phyloP scores from a whole-genome alignment of 495 filamentous ascomycete species.

The Hamigera avellanea region DNA sequence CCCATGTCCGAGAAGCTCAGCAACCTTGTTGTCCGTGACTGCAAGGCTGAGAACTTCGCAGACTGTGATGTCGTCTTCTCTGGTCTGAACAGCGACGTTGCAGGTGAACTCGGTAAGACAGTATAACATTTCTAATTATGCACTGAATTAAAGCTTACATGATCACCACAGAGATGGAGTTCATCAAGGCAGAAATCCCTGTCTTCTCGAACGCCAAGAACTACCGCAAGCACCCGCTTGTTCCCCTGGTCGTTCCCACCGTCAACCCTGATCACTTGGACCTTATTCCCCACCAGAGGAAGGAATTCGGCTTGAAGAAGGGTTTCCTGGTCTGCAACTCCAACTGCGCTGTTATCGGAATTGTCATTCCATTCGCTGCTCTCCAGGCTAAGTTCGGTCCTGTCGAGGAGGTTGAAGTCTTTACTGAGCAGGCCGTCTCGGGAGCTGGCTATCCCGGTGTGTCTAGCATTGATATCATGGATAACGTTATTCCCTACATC shows the following conservation, averaged over 20 bases:
- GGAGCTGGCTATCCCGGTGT: constrained; percentile 85
- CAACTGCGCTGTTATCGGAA: constrained; percentile 81
- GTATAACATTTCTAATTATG: too few species aligned
- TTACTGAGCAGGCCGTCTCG: constrained; percentile 81
- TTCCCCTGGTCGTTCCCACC: constrained; percentile 78
- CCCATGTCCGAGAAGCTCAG: constrained; percentile 57
- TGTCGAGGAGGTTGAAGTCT: constrained; percentile 64
- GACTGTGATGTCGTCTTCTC: constrained; percentile 87
- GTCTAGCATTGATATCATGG: constrained; percentile 58
- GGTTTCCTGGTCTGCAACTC: constrained; percentile 84
- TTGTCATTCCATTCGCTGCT: constrained; percentile 81
- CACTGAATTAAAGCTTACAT: neutral
- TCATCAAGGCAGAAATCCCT: constrained; percentile 63
- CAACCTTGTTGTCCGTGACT: constrained; percentile 62
- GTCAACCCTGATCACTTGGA: constrained; percentile 72
- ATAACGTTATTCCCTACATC: constrained; percentile 81
- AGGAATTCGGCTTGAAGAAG: constrained; percentile 52
- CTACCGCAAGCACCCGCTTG: constrained; percentile 68
- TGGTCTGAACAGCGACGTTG: constrained; percentile 74
- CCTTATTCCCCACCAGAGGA: constrained; percentile 65
- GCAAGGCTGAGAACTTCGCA: constrained; percentile 59
- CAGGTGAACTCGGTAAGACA: constrained; percentile 59
- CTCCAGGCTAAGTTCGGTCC: constrained; percentile 65
- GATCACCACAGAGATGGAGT: constrained; percentile 53
- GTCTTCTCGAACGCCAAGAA: constrained; percentile 90